Percentiles rank a stretch among this genome's conserved stretches.
Evolutionary conservation across 1,284 basidiomycete species (phyloP).

Genomic region (Irpex rosettiformis): DNA sequence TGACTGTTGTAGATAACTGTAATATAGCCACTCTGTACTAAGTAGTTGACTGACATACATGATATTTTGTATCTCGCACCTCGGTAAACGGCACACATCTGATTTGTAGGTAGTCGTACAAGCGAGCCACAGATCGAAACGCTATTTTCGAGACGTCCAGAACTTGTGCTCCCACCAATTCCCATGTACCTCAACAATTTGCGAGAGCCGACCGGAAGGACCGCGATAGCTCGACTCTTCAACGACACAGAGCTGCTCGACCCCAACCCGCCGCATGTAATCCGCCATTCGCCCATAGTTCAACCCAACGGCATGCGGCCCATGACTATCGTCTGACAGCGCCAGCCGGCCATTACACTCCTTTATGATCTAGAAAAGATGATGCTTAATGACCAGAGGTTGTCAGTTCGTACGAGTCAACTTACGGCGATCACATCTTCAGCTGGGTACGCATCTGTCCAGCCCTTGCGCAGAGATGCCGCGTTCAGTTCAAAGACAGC

Average conservation of each 20-base stretch:
- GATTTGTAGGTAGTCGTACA: too few relatives aligned
- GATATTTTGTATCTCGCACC: too few relatives aligned
- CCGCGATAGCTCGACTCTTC: constrained; percentile 35
- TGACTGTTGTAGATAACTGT: background rate
- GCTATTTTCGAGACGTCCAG: constrained; percentile 35
- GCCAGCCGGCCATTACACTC: constrained; percentile 70
- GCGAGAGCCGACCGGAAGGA: constrained; percentile 42
- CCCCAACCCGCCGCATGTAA: constrained; percentile 64
- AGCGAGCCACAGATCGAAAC: too few relatives aligned
- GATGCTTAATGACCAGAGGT: background rate
- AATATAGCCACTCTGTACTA: too few relatives aligned
- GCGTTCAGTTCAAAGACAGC: constrained; percentile 94
- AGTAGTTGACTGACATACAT: too few relatives aligned
- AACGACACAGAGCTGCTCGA: constrained; percentile 72
- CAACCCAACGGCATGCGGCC: constrained; percentile 82
- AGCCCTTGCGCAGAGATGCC: constrained; percentile 90
- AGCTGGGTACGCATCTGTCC: constrained; percentile 84
- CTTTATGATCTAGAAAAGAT: constrained; percentile 40
- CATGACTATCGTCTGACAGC: constrained; percentile 96
- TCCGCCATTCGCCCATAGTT: constrained; percentile 72
- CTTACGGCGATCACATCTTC: constrained; percentile 73
- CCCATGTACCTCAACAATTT: constrained; percentile 40
- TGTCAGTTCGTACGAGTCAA: constrained; percentile 13
- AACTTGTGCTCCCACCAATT: constrained; percentile 58
- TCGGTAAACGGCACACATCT: too few relatives aligned